Percentiles rank a stretch among this genome's conserved stretches.
Evolutionary conservation across 768 basidiomycete species (phyloP).

Genomic region (Naematelia encephala): DNA sequence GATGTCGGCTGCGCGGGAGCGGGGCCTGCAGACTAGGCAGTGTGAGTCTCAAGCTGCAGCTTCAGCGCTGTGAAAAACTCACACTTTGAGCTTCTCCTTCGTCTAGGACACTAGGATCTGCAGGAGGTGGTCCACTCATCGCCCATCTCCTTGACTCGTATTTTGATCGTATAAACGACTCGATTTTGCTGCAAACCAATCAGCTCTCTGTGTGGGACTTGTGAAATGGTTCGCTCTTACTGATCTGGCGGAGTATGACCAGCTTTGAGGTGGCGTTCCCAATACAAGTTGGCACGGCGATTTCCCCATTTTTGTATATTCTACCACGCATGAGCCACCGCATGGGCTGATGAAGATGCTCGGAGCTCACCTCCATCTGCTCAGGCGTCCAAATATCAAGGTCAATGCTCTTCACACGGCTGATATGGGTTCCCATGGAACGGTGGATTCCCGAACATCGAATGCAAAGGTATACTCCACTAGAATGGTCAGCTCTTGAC

Average conservation of each 20-base stretch:
- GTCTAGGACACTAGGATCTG: constrained; percentile 76
- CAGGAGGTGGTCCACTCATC: constrained; percentile 76
- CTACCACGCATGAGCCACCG: constrained; percentile 26
- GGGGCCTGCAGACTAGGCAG: not conserved
- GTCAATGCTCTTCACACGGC: constrained; percentile 88
- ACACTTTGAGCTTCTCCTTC: constrained; percentile 30
- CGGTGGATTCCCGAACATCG: constrained; percentile 96
- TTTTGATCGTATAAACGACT: constrained; percentile 93
- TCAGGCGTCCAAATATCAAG: constrained; percentile 97
- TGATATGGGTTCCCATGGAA: constrained; percentile 97
- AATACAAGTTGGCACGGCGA: constrained; percentile 83
- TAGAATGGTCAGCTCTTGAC: constrained; percentile 42
- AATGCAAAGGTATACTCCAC: constrained; percentile 92
- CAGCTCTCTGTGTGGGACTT: not conserved
- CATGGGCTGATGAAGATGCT: not conserved
- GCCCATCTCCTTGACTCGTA: constrained; percentile 95
- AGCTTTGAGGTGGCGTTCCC: constrained; percentile 90
- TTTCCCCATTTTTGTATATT: constrained; percentile 91
- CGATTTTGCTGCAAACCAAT: constrained; percentile 74
- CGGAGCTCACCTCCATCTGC: constrained; percentile 76
- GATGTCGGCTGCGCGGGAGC: constrained; percentile 22
- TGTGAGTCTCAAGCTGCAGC: not conserved
- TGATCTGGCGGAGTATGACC: constrained; percentile 93
- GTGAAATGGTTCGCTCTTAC: constrained; percentile 58
- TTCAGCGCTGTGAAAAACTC: not conserved